Conservation (phyloP, 176 grass and related monocot genomes). For the Carex littledalei region DNA sequence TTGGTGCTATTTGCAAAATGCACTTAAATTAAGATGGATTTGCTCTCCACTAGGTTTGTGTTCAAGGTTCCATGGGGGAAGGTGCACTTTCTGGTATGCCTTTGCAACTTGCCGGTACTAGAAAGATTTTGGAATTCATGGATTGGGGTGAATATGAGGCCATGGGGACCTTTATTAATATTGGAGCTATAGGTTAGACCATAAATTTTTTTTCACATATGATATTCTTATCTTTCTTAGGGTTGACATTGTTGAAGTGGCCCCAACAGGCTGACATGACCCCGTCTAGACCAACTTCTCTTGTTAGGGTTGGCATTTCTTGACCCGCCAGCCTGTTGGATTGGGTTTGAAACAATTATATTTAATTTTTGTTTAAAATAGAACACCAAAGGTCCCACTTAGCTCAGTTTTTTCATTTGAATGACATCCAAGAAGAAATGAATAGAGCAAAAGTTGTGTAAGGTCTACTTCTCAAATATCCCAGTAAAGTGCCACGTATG, state of each 20-base stretch:
- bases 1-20: not conserved
- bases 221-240: not conserved
- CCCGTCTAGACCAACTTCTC: not conserved
- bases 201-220: not conserved
- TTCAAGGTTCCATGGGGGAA: conserved; percentile 98
- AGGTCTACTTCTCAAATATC: conserved; percentile 8
- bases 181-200: conserved; percentile 77
- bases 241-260: not conserved
- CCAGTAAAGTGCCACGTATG: not conserved
- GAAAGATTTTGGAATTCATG: conserved; percentile 96
- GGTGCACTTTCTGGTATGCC: conserved; percentile 93
- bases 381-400: not conserved
- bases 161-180: conserved; percentile 69
- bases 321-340: not conserved
- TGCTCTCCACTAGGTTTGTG: conserved; percentile 60
- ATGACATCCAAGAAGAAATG: not conserved
- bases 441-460: not conserved
- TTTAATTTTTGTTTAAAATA: not conserved
- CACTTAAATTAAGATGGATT: not conserved
- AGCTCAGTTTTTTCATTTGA: not conserved
- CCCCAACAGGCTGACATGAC: not conserved
- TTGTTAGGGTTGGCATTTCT: not conserved
- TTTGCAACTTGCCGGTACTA: conserved; percentile 86
- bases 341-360: not conserved
- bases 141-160: conserved; percentile 93